Evolutionary conservation across 768 basidiomycete species (phyloP).

Genomic region (Russula brevipes): DNA sequence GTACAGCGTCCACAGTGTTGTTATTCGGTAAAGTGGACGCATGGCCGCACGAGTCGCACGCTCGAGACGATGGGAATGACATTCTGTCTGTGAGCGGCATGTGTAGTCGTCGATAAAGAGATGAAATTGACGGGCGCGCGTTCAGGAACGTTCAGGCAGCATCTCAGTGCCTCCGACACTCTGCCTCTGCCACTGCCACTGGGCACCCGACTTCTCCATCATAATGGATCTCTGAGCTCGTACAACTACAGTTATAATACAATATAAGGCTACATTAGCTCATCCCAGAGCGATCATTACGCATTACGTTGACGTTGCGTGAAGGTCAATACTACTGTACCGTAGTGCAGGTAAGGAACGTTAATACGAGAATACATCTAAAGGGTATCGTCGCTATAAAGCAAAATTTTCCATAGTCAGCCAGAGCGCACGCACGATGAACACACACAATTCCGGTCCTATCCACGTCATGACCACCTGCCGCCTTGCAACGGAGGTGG

Average conservation of each 20-base stretch:
- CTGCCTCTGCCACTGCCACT: too few relatives aligned
- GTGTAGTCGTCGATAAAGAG: too few relatives aligned
- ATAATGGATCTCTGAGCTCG: background rate
- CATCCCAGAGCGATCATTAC: background rate
- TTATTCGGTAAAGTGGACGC: constrained; percentile 67
- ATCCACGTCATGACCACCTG: background rate
- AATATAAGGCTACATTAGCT: background rate
- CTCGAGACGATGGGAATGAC: background rate
- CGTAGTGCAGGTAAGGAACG: background rate
- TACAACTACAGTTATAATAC: background rate
- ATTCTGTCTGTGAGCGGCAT: background rate
- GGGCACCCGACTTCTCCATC: too few relatives aligned
- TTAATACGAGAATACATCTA: background rate
- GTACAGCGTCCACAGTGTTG: constrained; percentile 65
- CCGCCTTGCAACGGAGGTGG: background rate
- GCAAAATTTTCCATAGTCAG: background rate
- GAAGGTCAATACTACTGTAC: background rate
- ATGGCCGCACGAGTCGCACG: constrained; percentile 42
- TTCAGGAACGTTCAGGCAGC: too few relatives aligned
- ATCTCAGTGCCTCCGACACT: too few relatives aligned
- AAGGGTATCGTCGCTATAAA: too few relatives aligned
- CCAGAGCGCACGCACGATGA: background rate
- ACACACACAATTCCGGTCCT: background rate
- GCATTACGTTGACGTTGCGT: too few relatives aligned
- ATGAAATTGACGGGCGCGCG: too few relatives aligned